Evolutionary conservation across 2,329 filamentous ascomycete species (phyloP).

Genomic region (Neonectria coccinea): DNA sequence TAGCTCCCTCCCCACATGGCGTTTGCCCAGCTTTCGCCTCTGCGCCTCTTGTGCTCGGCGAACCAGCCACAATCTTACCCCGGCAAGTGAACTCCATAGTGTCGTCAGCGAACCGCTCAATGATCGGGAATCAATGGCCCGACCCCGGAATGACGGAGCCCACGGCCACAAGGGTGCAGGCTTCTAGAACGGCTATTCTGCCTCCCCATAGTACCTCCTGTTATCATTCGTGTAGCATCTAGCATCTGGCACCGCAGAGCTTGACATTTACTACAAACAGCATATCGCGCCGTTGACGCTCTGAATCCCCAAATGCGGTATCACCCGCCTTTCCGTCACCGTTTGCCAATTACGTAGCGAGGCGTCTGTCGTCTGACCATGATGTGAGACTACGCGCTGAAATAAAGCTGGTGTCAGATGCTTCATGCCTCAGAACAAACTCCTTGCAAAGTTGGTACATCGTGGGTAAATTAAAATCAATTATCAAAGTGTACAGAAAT

Average conservation of each 20-base stretch:
- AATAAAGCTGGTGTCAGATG: background rate
- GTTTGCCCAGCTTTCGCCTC: background rate
- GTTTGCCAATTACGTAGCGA: background rate
- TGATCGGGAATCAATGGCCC: slow-evolving; percentile 1
- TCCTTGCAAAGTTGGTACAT: background rate
- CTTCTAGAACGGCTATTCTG: slow-evolving; percentile 19
- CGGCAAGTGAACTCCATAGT: background rate
- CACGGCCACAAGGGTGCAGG: slow-evolving; percentile 1
- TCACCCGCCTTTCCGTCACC: background rate
- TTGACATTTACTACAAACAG: no score
- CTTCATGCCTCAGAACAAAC: background rate
- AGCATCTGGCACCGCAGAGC: background rate
- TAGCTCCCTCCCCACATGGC: slow-evolving; percentile 4
- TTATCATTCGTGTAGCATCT: background rate
- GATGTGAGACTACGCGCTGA: background rate
- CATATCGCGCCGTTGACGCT: no score
- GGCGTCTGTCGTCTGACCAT: background rate
- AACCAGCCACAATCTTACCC: background rate
- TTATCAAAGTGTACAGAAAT: background rate
- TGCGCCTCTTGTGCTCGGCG: background rate
- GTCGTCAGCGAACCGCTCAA: slow-evolving; percentile 8
- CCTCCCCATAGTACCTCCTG: background rate
- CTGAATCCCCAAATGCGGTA: background rate
- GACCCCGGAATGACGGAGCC: slow-evolving; percentile 8
- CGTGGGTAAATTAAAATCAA: background rate